Percentiles rank a stretch among this genome's conserved stretches.
Evolutionary conservation across 2,329 filamentous ascomycete species (phyloP).

Genomic region (Pestalotiopsis sp.): DNA sequence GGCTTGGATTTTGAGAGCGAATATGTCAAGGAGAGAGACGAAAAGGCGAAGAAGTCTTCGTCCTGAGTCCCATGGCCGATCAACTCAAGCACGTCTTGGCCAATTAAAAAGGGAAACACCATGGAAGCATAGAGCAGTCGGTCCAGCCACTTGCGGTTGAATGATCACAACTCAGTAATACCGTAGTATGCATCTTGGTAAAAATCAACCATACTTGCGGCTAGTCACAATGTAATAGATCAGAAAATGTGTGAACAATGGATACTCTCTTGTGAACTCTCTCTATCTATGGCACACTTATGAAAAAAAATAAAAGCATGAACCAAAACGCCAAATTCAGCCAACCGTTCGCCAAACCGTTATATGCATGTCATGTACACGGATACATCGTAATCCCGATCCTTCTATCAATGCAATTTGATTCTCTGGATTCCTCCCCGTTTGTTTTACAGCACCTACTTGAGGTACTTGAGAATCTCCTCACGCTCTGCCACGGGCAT

Average conservation of each 20-base stretch:
- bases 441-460: slow-evolving; percentile 31
- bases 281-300: neutral
- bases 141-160: too few relatives aligned
- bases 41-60: neutral
- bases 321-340: neutral
- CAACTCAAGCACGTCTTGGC: neutral
- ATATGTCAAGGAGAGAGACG: slow-evolving; percentile 32
- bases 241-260: neutral
- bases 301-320: neutral
- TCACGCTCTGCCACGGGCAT: slow-evolving; percentile 89
- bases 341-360: slow-evolving; percentile 2
- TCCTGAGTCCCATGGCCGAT: neutral
- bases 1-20: slow-evolving; percentile 47
- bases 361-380: slow-evolving; percentile 5
- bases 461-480: slow-evolving; percentile 68
- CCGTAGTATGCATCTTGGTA: too few relatives aligned
- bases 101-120: too few relatives aligned
- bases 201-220: too few relatives aligned
- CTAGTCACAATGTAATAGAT: neutral
- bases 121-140: too few relatives aligned
- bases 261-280: neutral
- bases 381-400: neutral
- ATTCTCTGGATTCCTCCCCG: neutral
- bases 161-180: too few relatives aligned
- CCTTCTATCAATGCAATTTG: neutral